These are phyloP conservation scores for Berkeleyomyces rouxiae DNA, from an alignment of 2,329 filamentous ascomycete genomes.

Conservation along the genomic window DNA sequence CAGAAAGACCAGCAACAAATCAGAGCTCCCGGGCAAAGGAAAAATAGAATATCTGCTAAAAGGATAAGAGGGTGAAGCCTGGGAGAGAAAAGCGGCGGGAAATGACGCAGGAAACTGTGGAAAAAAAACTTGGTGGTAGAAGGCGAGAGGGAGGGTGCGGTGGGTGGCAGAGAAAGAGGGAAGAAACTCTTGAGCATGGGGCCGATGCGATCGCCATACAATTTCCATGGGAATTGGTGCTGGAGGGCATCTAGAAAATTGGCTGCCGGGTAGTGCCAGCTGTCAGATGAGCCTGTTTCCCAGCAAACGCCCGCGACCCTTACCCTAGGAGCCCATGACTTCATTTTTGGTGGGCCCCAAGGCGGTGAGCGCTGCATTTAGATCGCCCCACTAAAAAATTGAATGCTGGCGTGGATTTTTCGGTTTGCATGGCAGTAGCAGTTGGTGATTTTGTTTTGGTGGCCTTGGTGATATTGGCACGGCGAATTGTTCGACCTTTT, in stretches of 20 bases:
- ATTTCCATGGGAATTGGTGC: constrained; percentile 7
- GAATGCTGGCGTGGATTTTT: constrained; percentile 8
- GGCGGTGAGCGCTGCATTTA: constrained; percentile 11
- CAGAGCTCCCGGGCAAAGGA: neutral
- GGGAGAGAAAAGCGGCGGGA: neutral
- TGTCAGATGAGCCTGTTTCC: neutral
- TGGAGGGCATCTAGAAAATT: neutral
- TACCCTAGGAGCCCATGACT: constrained; percentile 9
- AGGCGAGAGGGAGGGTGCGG: neutral
- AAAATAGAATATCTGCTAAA: neutral
- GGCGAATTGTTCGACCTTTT: neutral
- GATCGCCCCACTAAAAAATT: constrained; percentile 15
- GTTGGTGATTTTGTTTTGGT: neutral
- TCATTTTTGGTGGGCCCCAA: constrained; percentile 5
- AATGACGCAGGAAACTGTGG: neutral
- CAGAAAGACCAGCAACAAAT: neutral
- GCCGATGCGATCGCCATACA: constrained; percentile 14
- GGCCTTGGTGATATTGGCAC: neutral
- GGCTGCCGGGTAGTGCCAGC: neutral
- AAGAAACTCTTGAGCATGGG: constrained; percentile 10
- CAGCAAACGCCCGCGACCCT: neutral
- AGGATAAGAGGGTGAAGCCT: neutral
- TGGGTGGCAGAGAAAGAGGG: constrained; percentile 2
- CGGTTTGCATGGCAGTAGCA: constrained; percentile 6
- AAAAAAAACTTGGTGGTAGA: constrained; percentile 1